phyloP scores from a whole-genome alignment of 2,329 filamentous ascomycete genomes.

The Hymenoscyphus repandus region DNA sequence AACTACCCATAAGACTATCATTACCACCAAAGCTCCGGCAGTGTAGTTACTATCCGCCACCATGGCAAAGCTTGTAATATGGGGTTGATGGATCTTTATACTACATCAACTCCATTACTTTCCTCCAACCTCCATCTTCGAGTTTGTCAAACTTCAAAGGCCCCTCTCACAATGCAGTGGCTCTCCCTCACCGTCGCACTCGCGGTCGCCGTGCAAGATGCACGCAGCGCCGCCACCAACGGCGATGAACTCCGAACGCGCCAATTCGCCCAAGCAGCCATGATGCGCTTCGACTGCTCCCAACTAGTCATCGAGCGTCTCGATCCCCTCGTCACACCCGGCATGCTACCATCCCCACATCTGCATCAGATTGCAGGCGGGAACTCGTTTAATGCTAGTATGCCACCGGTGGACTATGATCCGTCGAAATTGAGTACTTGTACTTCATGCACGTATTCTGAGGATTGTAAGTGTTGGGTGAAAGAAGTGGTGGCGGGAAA shows the following conservation, averaged over 20 bases:
- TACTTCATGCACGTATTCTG: constrained; percentile 7
- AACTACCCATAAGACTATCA: no score
- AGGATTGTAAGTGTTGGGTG: constrained; percentile 3
- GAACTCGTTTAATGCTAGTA: constrained; percentile 7
- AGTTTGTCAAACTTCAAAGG: no score
- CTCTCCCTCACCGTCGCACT: no score
- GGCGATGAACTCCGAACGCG: constrained; percentile 4
- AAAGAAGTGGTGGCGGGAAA: no score
- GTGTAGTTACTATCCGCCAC: no score
- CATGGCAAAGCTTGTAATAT: no score
- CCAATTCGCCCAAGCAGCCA: constrained; percentile 5
- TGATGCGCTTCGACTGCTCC: constrained; percentile 10
- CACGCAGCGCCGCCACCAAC: not conserved
- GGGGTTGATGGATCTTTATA: no score
- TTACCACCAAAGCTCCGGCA: no score
- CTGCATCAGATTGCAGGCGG: constrained; percentile 8
- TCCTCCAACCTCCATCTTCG: no score
- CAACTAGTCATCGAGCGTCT: constrained; percentile 9
- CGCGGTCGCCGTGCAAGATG: no score
- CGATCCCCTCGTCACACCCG: constrained; percentile 7
- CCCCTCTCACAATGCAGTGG: no score
- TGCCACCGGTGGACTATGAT: constrained; percentile 5
- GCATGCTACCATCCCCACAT: constrained; percentile 1
- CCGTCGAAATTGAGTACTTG: constrained; percentile 1
- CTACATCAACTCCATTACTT: no score